Evolutionary conservation across 2,329 filamentous ascomycete genomes (phyloP).

Genomic region (Aspergillus japonicus): DNA sequence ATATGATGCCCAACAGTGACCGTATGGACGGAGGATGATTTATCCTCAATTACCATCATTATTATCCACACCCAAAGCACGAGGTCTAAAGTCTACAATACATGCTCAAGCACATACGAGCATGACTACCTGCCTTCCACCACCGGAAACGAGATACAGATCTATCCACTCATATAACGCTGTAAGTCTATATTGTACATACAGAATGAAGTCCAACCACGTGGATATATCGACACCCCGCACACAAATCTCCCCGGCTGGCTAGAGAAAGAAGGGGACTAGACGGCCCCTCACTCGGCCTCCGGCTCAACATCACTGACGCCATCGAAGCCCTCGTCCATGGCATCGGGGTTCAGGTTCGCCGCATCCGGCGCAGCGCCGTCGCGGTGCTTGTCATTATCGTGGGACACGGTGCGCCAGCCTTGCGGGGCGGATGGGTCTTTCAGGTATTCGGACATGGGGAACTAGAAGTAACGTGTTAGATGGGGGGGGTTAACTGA

Average conservation of each 20-base stretch:
- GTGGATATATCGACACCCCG: neutral
- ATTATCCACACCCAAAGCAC: too few species aligned
- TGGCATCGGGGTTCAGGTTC: constrained; percentile 48
- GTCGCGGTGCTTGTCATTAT: constrained; percentile 42
- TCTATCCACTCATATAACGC: neutral
- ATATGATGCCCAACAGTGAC: too few species aligned
- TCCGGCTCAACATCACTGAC: constrained; percentile 43
- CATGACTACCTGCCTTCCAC: too few species aligned
- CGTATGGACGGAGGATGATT: too few species aligned
- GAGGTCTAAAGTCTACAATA: too few species aligned
- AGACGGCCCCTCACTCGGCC: neutral
- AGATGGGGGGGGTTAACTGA: neutral
- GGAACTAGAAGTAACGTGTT: constrained; percentile 48
- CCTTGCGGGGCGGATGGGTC: constrained; percentile 53
- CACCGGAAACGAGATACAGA: neutral
- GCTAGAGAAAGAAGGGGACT: neutral
- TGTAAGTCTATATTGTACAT: neutral
- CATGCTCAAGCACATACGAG: too few species aligned
- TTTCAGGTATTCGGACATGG: constrained; percentile 65
- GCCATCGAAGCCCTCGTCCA: constrained; percentile 44
- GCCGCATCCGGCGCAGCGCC: constrained; percentile 39
- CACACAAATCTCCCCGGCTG: neutral
- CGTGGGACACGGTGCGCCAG: constrained; percentile 59
- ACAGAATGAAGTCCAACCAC: neutral
- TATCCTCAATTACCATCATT: too few species aligned